These are phyloP conservation scores for Collybia nuda DNA, from an alignment of 768 basidiomycete species.

Conservation along the genomic window DNA sequence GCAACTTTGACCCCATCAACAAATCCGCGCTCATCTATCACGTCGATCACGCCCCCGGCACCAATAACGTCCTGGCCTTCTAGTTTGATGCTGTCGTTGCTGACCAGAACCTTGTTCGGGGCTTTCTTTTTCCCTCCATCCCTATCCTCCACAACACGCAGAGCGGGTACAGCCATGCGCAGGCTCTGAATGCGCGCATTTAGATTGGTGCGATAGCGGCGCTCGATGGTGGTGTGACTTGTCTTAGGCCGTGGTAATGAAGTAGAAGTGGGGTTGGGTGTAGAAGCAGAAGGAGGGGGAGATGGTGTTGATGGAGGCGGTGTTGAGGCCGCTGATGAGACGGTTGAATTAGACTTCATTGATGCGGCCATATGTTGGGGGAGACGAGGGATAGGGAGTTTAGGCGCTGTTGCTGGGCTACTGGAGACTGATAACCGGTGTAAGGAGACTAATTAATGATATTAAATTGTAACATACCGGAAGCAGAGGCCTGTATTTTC, in stretches of 20 bases:
- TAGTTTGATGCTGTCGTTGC: slow-evolving; percentile 33
- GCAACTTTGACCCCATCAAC: slow-evolving; percentile 93
- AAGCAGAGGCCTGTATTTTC: slow-evolving; percentile 12
- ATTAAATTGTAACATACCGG: slow-evolving; percentile 15
- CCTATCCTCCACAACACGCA: slow-evolving; percentile 73
- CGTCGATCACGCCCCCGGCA: slow-evolving; percentile 37
- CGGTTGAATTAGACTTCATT: slow-evolving; percentile 19
- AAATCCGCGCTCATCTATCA: slow-evolving; percentile 81
- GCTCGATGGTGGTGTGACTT: slow-evolving; percentile 86
- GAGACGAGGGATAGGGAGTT: slow-evolving; percentile 39
- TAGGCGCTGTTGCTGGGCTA: slow-evolving; percentile 22
- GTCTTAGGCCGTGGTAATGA: slow-evolving; percentile 58
- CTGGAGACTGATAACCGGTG: slow-evolving; percentile 6
- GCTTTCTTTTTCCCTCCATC: slow-evolving; percentile 50
- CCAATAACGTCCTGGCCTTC: slow-evolving; percentile 18
- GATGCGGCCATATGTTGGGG: slow-evolving; percentile 24
- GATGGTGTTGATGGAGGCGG: slow-evolving; percentile 41
- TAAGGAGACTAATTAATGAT: slow-evolving; percentile 5
- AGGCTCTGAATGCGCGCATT: slow-evolving; percentile 84
- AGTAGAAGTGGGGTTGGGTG: slow-evolving; percentile 10
- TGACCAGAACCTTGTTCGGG: slow-evolving; percentile 35
- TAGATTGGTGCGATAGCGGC: slow-evolving; percentile 85
- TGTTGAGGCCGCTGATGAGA: slow-evolving; percentile 39
- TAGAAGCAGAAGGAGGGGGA: slow-evolving; percentile 12
- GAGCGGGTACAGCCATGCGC: slow-evolving; percentile 78